Evolutionary conservation across 257 asterid species (phyloP), one percentile per base, ranked within the genome.

Genomic region (Solanum habrochaites): DNA sequence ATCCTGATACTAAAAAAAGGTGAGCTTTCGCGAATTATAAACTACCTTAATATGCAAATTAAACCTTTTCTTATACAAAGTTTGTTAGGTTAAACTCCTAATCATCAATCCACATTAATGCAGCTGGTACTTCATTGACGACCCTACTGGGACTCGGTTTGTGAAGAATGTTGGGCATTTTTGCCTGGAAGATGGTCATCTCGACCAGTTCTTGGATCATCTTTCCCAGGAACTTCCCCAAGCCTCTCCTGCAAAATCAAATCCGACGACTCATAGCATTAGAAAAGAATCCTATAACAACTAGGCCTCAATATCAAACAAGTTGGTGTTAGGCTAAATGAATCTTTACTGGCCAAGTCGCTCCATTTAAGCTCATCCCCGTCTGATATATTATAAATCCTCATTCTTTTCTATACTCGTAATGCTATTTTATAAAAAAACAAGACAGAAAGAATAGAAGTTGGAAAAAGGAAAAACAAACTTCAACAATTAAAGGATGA

Each of bases 231-330:
- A 91, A 82, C 91, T 87, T 96, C 98, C 47, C 96, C 95, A 6
- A 93, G 93, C 86, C 93, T 92, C 93, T 93, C 97, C 98, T 95
- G 94, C 88, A 91, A 87, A 88, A 80, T 85, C 45, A 49, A 47
- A 49, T 49, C 13, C 70, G 5, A 81, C 14, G 45, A 81, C 31
- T 81, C 67, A 49, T 31, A 49, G 70, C 70, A 47, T 81, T 75
- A 75, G 47, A 42, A 73, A 75, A 74, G 32, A 82, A 77, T 21
- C 32, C 7, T 74, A 11, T 74, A 72, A 72, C 49, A 37, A 73
- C 49, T 37, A 73, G 4, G 18, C 29, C 31, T 73, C 82, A 73
- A 73, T 21, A n/a, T 42, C 18, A 21, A 73, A 73, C 52, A 73
- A 39, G 82, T 73, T 21, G 18, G 82, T 3, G 31, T 73, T 21